Conservation (phyloP, 1,284 basidiomycete genomes). For the Calocybe gambosa region DNA sequence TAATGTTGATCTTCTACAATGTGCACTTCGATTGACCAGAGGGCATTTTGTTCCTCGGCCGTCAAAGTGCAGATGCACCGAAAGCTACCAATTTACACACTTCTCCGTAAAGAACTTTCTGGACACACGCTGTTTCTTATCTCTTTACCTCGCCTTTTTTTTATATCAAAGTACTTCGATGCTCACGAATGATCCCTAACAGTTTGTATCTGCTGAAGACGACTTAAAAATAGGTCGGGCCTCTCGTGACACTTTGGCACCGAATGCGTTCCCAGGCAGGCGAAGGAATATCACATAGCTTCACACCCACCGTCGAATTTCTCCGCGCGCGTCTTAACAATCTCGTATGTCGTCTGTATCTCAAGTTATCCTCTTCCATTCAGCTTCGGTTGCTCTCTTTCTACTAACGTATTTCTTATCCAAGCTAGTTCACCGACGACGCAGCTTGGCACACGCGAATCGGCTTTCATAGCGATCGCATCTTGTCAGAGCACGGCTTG, state of each 20-base stretch:
- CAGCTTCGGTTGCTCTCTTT: too few species aligned
- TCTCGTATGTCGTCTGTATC: too few species aligned
- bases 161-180: background rate
- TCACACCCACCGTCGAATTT: slow-evolving; percentile 2
- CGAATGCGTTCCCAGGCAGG: background rate
- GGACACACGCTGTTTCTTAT: background rate
- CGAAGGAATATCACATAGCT: background rate
- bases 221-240: background rate
- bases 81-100: background rate
- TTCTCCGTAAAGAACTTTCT: background rate
- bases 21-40: too few species aligned
- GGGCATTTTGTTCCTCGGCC: too few species aligned
- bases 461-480: background rate
- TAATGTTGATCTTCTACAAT: too few species aligned
- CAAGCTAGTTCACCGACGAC: too few species aligned
- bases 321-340: background rate
- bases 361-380: too few species aligned
- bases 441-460: background rate
- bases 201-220: background rate
- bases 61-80: too few species aligned
- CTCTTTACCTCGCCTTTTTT: background rate
- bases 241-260: background rate
- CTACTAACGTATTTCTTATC: too few species aligned
- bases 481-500: background rate
- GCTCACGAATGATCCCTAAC: background rate